Evolutionary conservation across 2,329 filamentous ascomycete genomes (phyloP).

Genomic region (Aureobasidium namibiae): DNA sequence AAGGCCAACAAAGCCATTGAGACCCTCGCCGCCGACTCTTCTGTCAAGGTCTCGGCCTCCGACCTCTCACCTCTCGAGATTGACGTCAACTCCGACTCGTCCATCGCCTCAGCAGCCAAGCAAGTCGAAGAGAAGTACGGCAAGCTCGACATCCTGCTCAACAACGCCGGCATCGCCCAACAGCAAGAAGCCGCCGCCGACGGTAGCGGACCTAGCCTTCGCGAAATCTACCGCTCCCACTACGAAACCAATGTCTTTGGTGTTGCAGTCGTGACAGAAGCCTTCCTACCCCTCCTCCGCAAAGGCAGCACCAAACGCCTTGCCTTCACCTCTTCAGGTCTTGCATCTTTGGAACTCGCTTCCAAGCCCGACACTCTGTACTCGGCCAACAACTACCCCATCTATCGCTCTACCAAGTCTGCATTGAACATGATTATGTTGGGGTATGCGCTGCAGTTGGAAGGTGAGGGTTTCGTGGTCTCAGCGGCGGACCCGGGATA

Average conservation of each 20-base stretch:
- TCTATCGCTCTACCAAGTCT: conserved; percentile 22
- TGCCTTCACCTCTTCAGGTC: conserved; percentile 21
- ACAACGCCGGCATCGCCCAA: conserved; percentile 28
- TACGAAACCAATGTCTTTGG: conserved; percentile 25
- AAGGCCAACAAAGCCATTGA: conserved; percentile 30
- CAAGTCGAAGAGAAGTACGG: conserved; percentile 22
- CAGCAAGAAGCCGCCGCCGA: neutral
- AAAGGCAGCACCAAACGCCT: conserved; percentile 21
- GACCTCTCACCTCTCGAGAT: conserved; percentile 30
- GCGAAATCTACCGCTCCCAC: conserved; percentile 17
- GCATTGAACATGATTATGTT: conserved; percentile 25
- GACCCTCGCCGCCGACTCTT: conserved; percentile 21
- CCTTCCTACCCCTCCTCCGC: conserved; percentile 20
- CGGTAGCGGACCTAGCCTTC: neutral
- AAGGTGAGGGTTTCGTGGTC: conserved; percentile 20
- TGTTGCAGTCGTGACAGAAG: conserved; percentile 18
- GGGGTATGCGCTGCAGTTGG: conserved; percentile 12
- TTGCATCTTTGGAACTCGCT: conserved; percentile 17
- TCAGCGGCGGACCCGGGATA: conserved; percentile 19
- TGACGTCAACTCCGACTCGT: conserved; percentile 36
- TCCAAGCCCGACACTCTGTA: neutral
- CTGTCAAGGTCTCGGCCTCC: conserved; percentile 24
- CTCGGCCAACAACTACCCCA: conserved; percentile 11
- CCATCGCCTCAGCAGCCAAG: conserved; percentile 31
- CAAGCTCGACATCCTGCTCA: conserved; percentile 29